Conservation (phyloP, 768 basidiomycete species). For the Lactarius deliciosus region DNA sequence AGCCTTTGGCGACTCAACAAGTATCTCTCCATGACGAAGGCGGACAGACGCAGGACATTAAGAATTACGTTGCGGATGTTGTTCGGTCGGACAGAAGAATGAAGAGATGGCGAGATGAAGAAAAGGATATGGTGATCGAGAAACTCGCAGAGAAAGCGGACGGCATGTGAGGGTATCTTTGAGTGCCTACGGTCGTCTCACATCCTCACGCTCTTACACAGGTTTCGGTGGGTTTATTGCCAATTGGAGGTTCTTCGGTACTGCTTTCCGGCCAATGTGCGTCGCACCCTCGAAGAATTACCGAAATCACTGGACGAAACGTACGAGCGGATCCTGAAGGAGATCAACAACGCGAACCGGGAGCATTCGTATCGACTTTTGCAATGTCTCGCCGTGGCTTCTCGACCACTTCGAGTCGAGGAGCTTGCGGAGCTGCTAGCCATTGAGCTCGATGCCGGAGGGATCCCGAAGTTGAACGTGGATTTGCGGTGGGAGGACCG, state of each 20-base stretch:
- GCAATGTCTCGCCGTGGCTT: background rate
- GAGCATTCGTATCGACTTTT: background rate
- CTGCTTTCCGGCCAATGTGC: background rate
- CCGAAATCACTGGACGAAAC: conserved; percentile 8
- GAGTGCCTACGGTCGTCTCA: background rate
- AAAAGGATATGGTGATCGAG: background rate
- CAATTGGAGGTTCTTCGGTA: background rate
- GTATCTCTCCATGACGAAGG: background rate
- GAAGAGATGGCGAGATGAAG: background rate
- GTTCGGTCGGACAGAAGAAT: background rate
- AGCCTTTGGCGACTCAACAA: background rate
- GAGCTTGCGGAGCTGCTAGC: background rate
- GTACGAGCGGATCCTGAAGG: background rate
- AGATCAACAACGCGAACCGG: conserved; percentile 2
- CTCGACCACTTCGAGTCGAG: background rate
- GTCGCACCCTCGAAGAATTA: background rate
- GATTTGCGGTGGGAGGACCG: background rate
- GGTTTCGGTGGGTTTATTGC: background rate
- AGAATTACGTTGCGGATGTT: background rate
- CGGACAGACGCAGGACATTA: background rate
- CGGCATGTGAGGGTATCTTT: background rate
- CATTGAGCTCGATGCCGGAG: background rate
- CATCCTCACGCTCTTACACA: background rate
- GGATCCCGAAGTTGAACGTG: background rate
- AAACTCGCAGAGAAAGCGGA: background rate